phyloP scores from a whole-genome alignment of 805 yeast species.

The Sugiyamaella marilandica region DNA sequence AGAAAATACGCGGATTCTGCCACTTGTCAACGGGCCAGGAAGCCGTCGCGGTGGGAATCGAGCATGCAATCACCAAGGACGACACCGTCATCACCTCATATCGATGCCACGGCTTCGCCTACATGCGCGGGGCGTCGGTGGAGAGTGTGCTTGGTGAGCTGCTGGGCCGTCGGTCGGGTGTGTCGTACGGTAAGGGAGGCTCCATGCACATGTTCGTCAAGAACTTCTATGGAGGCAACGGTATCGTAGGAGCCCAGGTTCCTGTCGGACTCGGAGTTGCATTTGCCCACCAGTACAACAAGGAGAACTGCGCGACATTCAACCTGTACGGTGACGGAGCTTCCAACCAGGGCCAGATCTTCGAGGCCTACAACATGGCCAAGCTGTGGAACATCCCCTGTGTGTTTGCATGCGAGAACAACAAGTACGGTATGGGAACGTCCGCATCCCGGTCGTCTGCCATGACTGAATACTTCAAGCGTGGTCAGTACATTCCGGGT shows the following conservation, averaged over 20 bases:
- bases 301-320: slow-evolving; percentile 63
- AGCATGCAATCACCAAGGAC: slow-evolving; percentile 77
- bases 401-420: slow-evolving; percentile 94
- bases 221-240: slow-evolving; percentile 98
- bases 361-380: slow-evolving; percentile 98
- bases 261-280: slow-evolving; percentile 97
- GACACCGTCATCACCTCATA: slow-evolving; percentile 95
- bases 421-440: slow-evolving; percentile 99
- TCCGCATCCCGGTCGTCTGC: slow-evolving; percentile 97
- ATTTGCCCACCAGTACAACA: slow-evolving; percentile 95
- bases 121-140: slow-evolving; percentile 92
- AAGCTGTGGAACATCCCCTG: slow-evolving; percentile 96
- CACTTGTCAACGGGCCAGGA: slow-evolving; percentile 98
- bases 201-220: slow-evolving; percentile 98
- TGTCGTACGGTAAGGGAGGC: slow-evolving; percentile 97
- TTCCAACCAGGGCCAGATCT: slow-evolving; percentile 98
- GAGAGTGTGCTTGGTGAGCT: slow-evolving; percentile 88
- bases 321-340: slow-evolving; percentile 99
- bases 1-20: slow-evolving; percentile 98
- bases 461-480: slow-evolving; percentile 91
- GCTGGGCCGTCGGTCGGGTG: slow-evolving; percentile 95
- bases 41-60: slow-evolving; percentile 98
- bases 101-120: slow-evolving; percentile 98
- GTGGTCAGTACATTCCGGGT: slow-evolving; percentile 99
- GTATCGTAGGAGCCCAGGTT: slow-evolving; percentile 99